These are phyloP conservation scores for Monotropa hypopitys DNA, from an alignment of 179 eudicot genomes.

Conservation along the genomic window DNA sequence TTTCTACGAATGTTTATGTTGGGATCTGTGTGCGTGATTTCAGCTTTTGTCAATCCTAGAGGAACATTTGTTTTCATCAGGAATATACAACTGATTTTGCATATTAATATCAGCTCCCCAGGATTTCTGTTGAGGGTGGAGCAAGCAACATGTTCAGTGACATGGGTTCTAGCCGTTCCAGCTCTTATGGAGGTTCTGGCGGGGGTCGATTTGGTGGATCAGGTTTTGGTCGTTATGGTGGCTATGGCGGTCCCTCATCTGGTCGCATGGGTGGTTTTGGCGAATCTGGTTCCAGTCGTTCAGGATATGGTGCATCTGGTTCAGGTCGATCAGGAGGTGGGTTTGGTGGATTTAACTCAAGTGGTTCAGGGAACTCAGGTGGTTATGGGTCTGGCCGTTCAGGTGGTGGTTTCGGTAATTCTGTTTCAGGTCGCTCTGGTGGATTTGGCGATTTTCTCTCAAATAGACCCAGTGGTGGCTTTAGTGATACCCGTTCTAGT, in stretches of 20 bases:
- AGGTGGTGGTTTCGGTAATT: conserved; percentile 29
- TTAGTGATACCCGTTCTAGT: conserved; percentile 19
- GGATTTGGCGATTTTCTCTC: conserved; percentile 37
- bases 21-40: not conserved
- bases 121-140: conserved; percentile 48
- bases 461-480: conserved; percentile 25
- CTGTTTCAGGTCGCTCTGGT: conserved; percentile 20
- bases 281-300: conserved; percentile 12
- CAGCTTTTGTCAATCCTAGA: not conserved
- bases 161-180: conserved; percentile 34
- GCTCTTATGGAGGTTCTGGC: conserved; percentile 16
- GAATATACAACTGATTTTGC: not conserved
- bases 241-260: conserved; percentile 19
- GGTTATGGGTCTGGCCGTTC: conserved; percentile 23
- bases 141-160: conserved; percentile 32
- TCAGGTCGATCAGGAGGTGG: conserved; percentile 22
- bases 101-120: conserved; percentile 47
- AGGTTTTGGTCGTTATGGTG: conserved; percentile 27
- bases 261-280: conserved; percentile 18
- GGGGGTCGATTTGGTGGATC: conserved; percentile 42
- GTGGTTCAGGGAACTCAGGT: conserved; percentile 25
- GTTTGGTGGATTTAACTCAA: conserved; percentile 19
- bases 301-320: conserved; percentile 18
- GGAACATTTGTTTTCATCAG: not conserved
- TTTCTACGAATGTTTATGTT: not conserved